Percentiles rank a stretch among this genome's conserved stretches.
phyloP scores from a whole-genome alignment of 2,329 filamentous ascomycete species.

The Aspergillus sp. region DNA sequence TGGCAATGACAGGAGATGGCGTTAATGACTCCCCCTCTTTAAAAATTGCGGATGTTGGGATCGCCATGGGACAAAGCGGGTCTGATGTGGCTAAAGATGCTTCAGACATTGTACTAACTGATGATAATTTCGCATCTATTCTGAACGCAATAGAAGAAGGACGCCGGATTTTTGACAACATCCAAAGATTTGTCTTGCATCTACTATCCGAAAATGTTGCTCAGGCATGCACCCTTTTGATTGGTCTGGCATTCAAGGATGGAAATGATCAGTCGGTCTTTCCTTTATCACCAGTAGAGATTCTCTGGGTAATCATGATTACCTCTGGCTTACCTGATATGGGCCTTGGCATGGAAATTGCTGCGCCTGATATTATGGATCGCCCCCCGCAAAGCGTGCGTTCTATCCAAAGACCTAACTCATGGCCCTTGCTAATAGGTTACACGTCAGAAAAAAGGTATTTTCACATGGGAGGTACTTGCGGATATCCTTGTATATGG shows the following conservation, averaged over 20 bases:
- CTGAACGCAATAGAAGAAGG: slow-evolving; percentile 82
- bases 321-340: slow-evolving; percentile 87
- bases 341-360: slow-evolving; percentile 78
- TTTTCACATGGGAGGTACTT: slow-evolving; percentile 77
- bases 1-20: slow-evolving; percentile 87
- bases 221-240: slow-evolving; percentile 77
- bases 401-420: too few relatives aligned
- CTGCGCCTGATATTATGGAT: slow-evolving; percentile 74
- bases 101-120: slow-evolving; percentile 69
- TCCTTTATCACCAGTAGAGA: slow-evolving; percentile 80
- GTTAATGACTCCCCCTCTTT: slow-evolving; percentile 85
- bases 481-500: slow-evolving; percentile 81
- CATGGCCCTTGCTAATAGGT: too few relatives aligned
- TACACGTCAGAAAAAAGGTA: slow-evolving; percentile 54
- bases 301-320: slow-evolving; percentile 93
- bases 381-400: slow-evolving; percentile 67
- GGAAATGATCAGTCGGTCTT: slow-evolving; percentile 72
- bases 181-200: slow-evolving; percentile 84
- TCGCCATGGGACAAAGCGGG: slow-evolving; percentile 80
- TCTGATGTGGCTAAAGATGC: slow-evolving; percentile 77
- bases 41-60: slow-evolving; percentile 80
- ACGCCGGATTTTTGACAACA: slow-evolving; percentile 84
- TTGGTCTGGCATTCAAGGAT: slow-evolving; percentile 82
- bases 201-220: slow-evolving; percentile 79
- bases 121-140: slow-evolving; percentile 87